phyloP scores from a whole-genome alignment of 2,329 filamentous ascomycete genomes.

The Diaporthe sp. region DNA sequence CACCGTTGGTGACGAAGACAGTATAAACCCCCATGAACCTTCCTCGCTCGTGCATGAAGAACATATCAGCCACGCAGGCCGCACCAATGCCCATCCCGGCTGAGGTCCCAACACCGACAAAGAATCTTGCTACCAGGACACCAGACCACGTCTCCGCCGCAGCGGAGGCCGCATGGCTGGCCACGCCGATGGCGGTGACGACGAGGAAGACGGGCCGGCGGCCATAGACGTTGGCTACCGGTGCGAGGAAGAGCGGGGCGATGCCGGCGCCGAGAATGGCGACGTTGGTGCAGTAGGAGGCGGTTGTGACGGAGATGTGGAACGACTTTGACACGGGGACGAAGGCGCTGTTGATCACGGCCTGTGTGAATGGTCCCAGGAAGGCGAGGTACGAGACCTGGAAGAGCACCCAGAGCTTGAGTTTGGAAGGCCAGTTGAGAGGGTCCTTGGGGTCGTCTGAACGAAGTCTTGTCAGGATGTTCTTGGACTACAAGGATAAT shows the following conservation, averaged over 20 bases:
- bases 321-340: background rate
- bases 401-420: constrained; percentile 15
- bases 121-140: background rate
- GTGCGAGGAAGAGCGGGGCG: background rate
- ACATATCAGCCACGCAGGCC: background rate
- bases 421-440: background rate
- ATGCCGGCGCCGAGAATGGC: constrained; percentile 10
- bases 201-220: constrained; percentile 6
- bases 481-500: background rate
- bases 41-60: background rate
- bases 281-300: constrained; percentile 4
- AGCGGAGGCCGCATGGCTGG: background rate
- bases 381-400: constrained; percentile 9
- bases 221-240: constrained; percentile 15
- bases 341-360: constrained; percentile 4
- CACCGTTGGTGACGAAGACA: background rate
- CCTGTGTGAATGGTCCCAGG: background rate
- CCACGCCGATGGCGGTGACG: background rate
- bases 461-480: background rate
- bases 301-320: background rate
- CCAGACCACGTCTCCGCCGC: background rate
- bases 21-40: background rate
- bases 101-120: constrained; percentile 6
- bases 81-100: constrained; percentile 9
- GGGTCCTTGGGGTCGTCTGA: background rate